These are phyloP conservation scores for Sporothrix variecibatus DNA, from an alignment of 2,329 filamentous ascomycete species.

Conservation along the genomic window DNA sequence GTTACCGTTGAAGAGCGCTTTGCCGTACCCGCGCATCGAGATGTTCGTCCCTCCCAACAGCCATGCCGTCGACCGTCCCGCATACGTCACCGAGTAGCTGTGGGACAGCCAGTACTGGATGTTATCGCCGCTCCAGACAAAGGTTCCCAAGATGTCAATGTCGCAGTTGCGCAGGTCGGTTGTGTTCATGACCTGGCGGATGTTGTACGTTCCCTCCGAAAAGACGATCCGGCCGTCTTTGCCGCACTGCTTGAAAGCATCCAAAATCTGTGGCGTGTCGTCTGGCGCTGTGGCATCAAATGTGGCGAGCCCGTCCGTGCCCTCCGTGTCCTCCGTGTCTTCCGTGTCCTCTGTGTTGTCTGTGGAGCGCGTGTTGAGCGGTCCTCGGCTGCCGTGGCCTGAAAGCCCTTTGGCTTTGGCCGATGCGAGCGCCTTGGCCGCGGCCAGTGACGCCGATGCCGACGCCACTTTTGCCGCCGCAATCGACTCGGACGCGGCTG, in stretches of 20 bases:
- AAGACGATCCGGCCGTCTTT: conserved; percentile 54
- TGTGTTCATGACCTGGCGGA: conserved; percentile 53
- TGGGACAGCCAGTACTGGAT: conserved; percentile 52
- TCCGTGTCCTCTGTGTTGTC: not conserved
- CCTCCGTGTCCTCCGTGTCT: not conserved
- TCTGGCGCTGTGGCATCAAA: conserved; percentile 36
- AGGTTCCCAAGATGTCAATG: conserved; percentile 50
- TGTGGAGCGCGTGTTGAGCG: not conserved
- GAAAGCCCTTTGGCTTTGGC: not conserved
- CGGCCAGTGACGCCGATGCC: not conserved
- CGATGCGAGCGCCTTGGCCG: not conserved
- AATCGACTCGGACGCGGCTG: conserved; percentile 1
- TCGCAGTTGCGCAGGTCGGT: conserved; percentile 48
- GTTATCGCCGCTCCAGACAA: conserved; percentile 45
- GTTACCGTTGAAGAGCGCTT: conserved; percentile 49
- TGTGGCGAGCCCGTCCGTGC: conserved; percentile 2
- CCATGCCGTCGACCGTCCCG: conserved; percentile 53
- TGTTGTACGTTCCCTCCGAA: conserved; percentile 49
- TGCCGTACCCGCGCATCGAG: conserved; percentile 50
- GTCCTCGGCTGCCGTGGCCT: not conserved
- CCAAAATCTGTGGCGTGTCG: conserved; percentile 53
- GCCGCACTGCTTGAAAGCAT: conserved; percentile 52
- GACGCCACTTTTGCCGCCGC: not conserved
- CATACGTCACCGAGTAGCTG: conserved; percentile 50
- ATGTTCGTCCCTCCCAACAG: conserved; percentile 53